Evolutionary conservation across 495 filamentous ascomycete genomes (phyloP).

Genomic region (Haplographium delicatum): DNA sequence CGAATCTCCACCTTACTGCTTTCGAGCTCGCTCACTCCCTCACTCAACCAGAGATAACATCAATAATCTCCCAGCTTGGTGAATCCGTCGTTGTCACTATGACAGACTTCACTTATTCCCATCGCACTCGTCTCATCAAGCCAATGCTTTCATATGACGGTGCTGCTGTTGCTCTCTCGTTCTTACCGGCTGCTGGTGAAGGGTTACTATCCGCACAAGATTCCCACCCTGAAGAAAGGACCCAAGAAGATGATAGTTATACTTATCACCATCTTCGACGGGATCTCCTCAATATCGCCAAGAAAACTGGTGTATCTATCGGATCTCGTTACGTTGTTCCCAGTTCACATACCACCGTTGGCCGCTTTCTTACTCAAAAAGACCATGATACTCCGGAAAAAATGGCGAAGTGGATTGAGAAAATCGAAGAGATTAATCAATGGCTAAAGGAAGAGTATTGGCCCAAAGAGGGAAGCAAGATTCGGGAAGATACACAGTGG

Average conservation of each 20-base stretch:
- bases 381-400: conserved; percentile 38
- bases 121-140: conserved; percentile 69
- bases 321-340: conserved; percentile 78
- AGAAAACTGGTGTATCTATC: conserved; percentile 53
- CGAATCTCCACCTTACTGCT: conserved; percentile 77
- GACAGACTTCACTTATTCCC: conserved; percentile 54
- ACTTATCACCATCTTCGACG: conserved; percentile 88
- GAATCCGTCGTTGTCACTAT: conserved; percentile 41
- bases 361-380: conserved; percentile 60
- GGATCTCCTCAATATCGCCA: conserved; percentile 61
- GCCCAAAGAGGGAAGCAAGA: conserved; percentile 40
- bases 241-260: conserved; percentile 49
- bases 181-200: conserved; percentile 63
- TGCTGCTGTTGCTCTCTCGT: conserved; percentile 77
- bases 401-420: conserved; percentile 53
- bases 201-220: conserved; percentile 34
- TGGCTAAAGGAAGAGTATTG: conserved; percentile 65
- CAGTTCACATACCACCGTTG: conserved; percentile 83
- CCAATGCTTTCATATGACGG: conserved; percentile 81
- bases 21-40: conserved; percentile 74
- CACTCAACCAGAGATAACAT: conserved; percentile 54
- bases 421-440: conserved; percentile 70
- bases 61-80: conserved; percentile 49
- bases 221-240: conserved; percentile 16
- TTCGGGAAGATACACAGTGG: conserved; percentile 48